Evolutionary conservation across 2,329 filamentous ascomycete species (phyloP), one percentile per base, ranked within the genome.

Genomic region (Ophiocordyceps unilateralis): DNA sequence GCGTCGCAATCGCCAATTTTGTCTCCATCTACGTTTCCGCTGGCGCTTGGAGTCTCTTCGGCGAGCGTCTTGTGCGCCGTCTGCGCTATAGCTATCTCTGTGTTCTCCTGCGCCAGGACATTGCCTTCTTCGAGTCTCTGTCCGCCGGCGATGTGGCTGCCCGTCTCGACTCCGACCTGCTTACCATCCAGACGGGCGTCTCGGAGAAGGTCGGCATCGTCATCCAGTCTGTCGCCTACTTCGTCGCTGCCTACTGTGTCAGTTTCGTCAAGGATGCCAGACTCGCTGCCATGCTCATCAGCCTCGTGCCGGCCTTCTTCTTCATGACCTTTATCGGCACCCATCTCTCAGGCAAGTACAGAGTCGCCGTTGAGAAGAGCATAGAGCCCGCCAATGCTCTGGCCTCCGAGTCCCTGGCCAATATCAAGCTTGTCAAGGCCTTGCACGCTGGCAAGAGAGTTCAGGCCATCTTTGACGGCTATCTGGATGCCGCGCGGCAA

Each of bases 151-250:
- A 81, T 54, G 70, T 82, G 12, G 69, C 74, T 2, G 72, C 74
- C 9, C 67, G 78, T 17, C 68, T 84, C 38, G 77, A 77, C 52
- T 67, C 68, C 43, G 78, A 83, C 50, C 78, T 83, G 28, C 71
- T 78, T 45, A 70, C 73, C 1, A 74, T 84, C 42, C 78, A 80
- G 51, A 69, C 71, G 0, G 80, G 80, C 14, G 81, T 78, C 0
- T 78, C 74, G 1, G 80, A 83, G 57, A 84, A 84, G 55, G 78
- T 81, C 15, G 78, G 78, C 42, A 72, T 81, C 28, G 70, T 72
- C 48, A 64, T 83, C 5, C 68, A 70, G 21, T 76, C 70, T 41
- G 56, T 73, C 10, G 74, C 75, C 2, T 83, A 81, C 56, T 83
- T 83, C 52, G 54, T 81, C 43, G 76, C 79, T 0, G 74, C 78